phyloP scores from a whole-genome alignment of 352 stramenopile genomes.

The Phytopythium litorale region DNA sequence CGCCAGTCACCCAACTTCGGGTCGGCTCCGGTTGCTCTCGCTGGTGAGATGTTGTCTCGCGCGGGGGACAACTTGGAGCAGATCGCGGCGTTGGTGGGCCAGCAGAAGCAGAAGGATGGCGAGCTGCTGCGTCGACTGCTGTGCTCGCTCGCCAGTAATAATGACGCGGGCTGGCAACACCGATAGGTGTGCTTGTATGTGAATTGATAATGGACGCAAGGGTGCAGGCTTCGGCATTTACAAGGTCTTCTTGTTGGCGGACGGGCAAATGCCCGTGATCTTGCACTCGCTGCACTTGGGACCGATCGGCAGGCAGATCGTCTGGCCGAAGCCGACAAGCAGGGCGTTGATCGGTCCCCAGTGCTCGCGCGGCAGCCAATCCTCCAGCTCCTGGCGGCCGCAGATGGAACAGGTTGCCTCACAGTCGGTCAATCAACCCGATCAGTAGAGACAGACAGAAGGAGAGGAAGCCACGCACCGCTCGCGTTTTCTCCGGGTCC shows the following conservation, averaged over 20 bases:
- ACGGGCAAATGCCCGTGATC: conserved; percentile 69
- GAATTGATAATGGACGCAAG: neutral
- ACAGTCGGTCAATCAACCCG: neutral
- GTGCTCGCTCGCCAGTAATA: neutral
- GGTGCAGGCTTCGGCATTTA: neutral
- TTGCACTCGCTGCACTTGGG: conserved; percentile 76
- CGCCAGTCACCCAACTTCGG: neutral
- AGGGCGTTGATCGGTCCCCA: conserved; percentile 93
- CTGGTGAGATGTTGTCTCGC: neutral
- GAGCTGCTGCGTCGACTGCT: neutral
- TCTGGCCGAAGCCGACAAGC: conserved; percentile 96
- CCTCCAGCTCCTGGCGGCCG: conserved; percentile 83
- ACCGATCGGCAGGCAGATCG: conserved; percentile 72
- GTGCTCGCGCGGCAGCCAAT: conserved; percentile 89
- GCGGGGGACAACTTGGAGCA: neutral
- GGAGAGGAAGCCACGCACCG: conserved; percentile 17
- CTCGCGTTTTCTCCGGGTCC: conserved; percentile 91
- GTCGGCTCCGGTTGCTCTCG: neutral
- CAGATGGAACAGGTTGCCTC: neutral
- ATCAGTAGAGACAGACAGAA: conserved; percentile 5
- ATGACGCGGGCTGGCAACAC: neutral
- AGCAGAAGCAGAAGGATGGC: neutral
- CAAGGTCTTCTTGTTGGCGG: conserved; percentile 34
- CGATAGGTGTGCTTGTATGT: neutral
- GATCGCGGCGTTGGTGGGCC: neutral